These are phyloP conservation scores for Candida golubevii DNA, from an alignment of 805 yeast genomes.

Conservation along the genomic window DNA sequence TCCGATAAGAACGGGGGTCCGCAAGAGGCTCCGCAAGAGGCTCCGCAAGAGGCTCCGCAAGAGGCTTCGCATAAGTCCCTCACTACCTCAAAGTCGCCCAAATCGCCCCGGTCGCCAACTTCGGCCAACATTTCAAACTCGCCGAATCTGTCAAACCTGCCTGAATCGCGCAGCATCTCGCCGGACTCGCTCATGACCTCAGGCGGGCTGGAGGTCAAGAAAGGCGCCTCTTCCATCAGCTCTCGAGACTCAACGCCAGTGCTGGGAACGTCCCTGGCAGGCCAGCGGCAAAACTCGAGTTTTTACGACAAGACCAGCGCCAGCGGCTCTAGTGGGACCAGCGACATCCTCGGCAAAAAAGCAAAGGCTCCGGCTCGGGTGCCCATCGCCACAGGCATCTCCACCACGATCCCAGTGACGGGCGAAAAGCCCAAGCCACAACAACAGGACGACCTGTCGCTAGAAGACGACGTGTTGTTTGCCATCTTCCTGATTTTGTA, in stretches of 20 bases:
- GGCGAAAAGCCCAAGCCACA: conserved; percentile 65
- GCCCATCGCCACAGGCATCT: conserved; percentile 65
- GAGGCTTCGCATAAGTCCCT: too few species aligned
- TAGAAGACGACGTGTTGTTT: conserved; percentile 71
- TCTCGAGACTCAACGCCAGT: conserved; percentile 34
- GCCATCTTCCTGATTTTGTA: conserved; percentile 70
- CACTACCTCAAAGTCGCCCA: too few species aligned
- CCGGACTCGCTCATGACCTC: conserved; percentile 41
- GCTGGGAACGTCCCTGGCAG: not conserved
- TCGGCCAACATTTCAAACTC: too few species aligned
- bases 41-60: not conserved
- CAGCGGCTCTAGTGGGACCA: conserved; percentile 1
- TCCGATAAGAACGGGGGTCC: not conserved
- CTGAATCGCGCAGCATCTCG: conserved; percentile 35
- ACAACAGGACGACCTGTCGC: conserved; percentile 52
- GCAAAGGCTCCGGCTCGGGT: conserved; percentile 39
- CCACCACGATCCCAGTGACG: conserved; percentile 76
- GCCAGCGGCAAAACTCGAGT: too few species aligned
- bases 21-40: not conserved
- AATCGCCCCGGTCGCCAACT: too few species aligned
- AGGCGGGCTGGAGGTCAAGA: conserved; percentile 16
- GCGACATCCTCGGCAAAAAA: conserved; percentile 20
- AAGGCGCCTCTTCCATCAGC: conserved; percentile 21
- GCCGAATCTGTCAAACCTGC: too few species aligned
- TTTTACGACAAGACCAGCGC: too few species aligned